These are phyloP conservation scores for Kwoniella europaea DNA, from an alignment of 768 basidiomycete species.

Conservation along the genomic window DNA sequence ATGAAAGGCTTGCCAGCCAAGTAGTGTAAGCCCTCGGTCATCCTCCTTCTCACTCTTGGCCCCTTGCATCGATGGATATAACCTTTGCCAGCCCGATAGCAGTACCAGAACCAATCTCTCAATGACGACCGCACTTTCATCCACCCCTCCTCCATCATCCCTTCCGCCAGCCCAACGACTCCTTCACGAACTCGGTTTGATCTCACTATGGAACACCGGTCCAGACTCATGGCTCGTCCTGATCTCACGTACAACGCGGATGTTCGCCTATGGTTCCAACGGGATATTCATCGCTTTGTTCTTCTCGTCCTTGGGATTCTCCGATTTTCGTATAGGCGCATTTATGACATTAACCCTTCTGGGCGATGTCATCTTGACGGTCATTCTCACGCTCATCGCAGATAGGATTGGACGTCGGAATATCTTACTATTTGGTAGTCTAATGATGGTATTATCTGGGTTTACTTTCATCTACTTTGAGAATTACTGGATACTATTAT, in stretches of 20 bases:
- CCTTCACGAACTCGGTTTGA: constrained; percentile 32
- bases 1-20: too few relatives aligned
- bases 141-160: neutral
- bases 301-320: constrained; percentile 45
- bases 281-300: constrained; percentile 49
- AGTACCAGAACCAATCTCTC: too few relatives aligned
- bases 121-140: neutral
- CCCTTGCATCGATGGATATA: too few relatives aligned
- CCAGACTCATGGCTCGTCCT: constrained; percentile 42
- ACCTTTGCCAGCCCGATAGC: too few relatives aligned
- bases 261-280: constrained; percentile 44
- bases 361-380: constrained; percentile 49
- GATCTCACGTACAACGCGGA: constrained; percentile 33
- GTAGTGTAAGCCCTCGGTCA: too few relatives aligned
- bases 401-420: constrained; percentile 46
- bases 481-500: constrained; percentile 44
- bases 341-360: constrained; percentile 54
- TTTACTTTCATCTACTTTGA: constrained; percentile 29
- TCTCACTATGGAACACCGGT: constrained; percentile 23
- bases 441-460: constrained; percentile 47
- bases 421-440: constrained; percentile 42
- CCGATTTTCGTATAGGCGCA: constrained; percentile 44
- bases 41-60: too few relatives aligned
- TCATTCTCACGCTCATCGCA: constrained; percentile 45
- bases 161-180: neutral